Conservation (phyloP, 176 grass and related monocot species). For the Aegilops bicornis region DNA sequence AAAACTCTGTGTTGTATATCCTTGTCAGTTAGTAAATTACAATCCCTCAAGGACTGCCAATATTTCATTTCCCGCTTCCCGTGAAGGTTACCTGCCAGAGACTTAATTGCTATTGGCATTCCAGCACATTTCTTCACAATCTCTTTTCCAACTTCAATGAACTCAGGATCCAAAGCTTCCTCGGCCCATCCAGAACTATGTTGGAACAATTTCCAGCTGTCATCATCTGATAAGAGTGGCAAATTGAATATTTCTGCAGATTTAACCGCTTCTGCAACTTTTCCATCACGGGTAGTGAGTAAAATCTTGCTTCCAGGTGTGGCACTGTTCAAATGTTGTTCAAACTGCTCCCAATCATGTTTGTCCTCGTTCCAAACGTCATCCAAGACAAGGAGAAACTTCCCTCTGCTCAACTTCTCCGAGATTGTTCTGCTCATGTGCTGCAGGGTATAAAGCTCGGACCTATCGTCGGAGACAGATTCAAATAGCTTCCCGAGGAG, state of each 20-base stretch:
- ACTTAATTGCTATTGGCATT: slow-evolving; percentile 18
- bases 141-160: slow-evolving; percentile 14
- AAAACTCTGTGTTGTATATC: not conserved
- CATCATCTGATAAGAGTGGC: not conserved
- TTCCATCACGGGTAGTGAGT: slow-evolving; percentile 23
- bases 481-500: not conserved
- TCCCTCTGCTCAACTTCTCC: not conserved
- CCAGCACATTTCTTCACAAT: slow-evolving; percentile 27
- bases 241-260: not conserved
- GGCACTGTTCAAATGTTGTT: not conserved
- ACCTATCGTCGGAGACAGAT: not conserved
- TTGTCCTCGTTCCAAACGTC: slow-evolving; percentile 28
- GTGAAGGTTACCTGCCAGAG: not conserved
- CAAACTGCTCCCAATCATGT: not conserved
- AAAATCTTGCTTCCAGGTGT: slow-evolving; percentile 32
- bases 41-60: not conserved
- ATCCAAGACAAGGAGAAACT: slow-evolving; percentile 32
- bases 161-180: not conserved
- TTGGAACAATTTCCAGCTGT: not conserved
- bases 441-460: not conserved
- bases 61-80: not conserved
- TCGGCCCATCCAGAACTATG: not conserved
- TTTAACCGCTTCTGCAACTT: not conserved
- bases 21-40: not conserved
- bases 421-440: not conserved